Base-by-base conservation (phyloP, 371 early-diverging fungal species). In the Syncephalastrum monosporum region DNA sequence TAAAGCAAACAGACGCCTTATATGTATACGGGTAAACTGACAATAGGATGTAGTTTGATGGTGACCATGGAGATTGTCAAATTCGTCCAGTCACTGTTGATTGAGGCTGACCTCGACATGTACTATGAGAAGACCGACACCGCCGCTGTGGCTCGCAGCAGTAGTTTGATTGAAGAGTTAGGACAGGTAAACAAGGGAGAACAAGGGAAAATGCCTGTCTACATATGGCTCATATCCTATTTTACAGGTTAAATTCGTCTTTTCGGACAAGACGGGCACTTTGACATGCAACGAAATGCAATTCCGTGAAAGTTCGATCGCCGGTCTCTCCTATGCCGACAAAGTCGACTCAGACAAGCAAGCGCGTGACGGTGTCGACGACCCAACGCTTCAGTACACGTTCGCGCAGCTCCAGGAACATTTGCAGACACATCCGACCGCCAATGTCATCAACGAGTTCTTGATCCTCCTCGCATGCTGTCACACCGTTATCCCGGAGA, bases 251-350 rank as follows among this genome's bases (percentile, higher is more conserved):
- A 88, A 91, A 61, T 93, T 87, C 69, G 87, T 92, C 16, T 92
- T 93, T 55, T 89, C 89, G 14, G 93, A 91, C 67, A 92, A 93
- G 77, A 98, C 99, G 12, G 99, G 99, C 42, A 98, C 99, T 4
- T 75, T 98, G 55, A 98, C 99, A 0, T 91, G 93, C 65, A 98
- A 98, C 69, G 86, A 91, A 60, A 98, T 98, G 99, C 89, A 91
- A 61, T 94, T 97, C 69, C 91, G 91, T 38, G 83, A 91, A 66
- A 89, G 86, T 52, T 88, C 88, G 3, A 89, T 93, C 52, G 90
- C 83, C 15, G 93, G 93, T 44, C 60, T 86, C 38, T 84, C 85
- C 15, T 93, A 91, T 72, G 74, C 91, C 0, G 90, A 91, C 47
- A 74, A 79, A 2, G 87, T 91, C 0, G 91, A 91, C 59, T 83